Percentiles rank a stretch among this genome's conserved stretches.
phyloP scores from a whole-genome alignment of 2,329 filamentous ascomycete species.

The Mycosphaerella sp. region DNA sequence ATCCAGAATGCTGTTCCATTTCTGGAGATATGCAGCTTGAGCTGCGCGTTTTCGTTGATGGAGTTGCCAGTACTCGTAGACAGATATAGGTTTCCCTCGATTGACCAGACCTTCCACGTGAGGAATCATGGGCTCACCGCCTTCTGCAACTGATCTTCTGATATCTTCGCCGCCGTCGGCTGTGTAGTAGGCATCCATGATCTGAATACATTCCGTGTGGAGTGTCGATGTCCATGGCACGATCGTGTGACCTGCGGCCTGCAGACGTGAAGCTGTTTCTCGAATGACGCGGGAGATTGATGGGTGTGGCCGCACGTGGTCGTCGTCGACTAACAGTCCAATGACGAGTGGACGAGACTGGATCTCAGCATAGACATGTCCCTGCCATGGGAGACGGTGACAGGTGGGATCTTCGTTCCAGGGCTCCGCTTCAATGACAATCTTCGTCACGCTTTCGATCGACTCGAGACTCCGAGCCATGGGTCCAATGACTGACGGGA shows the following conservation, averaged over 20 bases:
- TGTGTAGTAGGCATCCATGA: conserved; percentile 57
- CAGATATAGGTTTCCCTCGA: conserved; percentile 47
- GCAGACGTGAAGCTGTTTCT: not conserved
- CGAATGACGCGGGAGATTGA: conserved; percentile 19
- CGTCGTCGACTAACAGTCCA: conserved; percentile 25
- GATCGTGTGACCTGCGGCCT: conserved; percentile 37
- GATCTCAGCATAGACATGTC: conserved; percentile 23
- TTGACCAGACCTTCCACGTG: conserved; percentile 54
- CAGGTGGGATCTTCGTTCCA: conserved; percentile 40
- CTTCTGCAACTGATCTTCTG: conserved; percentile 46
- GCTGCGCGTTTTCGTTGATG: conserved; percentile 51
- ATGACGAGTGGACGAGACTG: conserved; percentile 19
- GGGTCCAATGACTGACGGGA: conserved; percentile 57
- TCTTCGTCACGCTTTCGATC: conserved; percentile 40
- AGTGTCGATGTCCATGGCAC: conserved; percentile 33
- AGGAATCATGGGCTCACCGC: conserved; percentile 54
- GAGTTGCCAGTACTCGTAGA: conserved; percentile 62
- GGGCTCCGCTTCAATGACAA: conserved; percentile 31
- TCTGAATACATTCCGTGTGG: conserved; percentile 46
- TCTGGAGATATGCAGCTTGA: conserved; percentile 53
- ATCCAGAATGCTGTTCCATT: conserved; percentile 49
- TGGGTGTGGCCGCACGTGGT: conserved; percentile 25
- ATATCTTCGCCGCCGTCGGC: conserved; percentile 60
- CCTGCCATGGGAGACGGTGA: conserved; percentile 39
- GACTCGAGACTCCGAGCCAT: conserved; percentile 50